These are phyloP conservation scores for Chrysosporium keratinophilum DNA, from an alignment of 2,329 filamentous ascomycete species.

Conservation along the genomic window DNA sequence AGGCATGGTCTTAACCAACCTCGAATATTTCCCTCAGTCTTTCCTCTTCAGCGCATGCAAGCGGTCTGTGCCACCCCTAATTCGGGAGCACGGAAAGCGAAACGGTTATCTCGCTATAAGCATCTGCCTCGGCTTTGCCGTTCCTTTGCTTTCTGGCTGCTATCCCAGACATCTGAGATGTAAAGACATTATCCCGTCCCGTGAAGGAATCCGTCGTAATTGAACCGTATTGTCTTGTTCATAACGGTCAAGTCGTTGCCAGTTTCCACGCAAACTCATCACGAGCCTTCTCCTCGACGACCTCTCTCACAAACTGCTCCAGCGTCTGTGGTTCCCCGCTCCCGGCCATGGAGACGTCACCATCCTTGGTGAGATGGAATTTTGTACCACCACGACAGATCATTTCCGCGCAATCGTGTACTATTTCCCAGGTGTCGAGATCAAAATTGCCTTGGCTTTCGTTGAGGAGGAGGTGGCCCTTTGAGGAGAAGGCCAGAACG, in stretches of 20 bases:
- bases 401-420: constrained; percentile 53
- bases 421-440: constrained; percentile 62
- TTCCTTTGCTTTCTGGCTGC: too few species aligned
- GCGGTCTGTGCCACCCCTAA: too few species aligned
- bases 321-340: constrained; percentile 37
- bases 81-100: too few species aligned
- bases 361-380: constrained; percentile 7
- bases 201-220: too few species aligned
- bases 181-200: too few species aligned
- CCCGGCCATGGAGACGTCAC: constrained; percentile 30
- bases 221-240: not conserved
- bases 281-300: constrained; percentile 47
- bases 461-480: constrained; percentile 60
- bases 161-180: too few species aligned
- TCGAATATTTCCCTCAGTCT: too few species aligned
- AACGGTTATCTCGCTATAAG: too few species aligned
- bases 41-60: too few species aligned
- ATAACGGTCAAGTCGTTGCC: constrained; percentile 17
- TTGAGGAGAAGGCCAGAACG: constrained; percentile 70
- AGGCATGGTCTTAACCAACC: too few species aligned
- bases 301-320: constrained; percentile 52
- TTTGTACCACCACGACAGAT: constrained; percentile 48
- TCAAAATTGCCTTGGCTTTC: constrained; percentile 76
- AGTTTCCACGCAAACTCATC: constrained; percentile 33
- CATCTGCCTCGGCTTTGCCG: too few species aligned